Percentiles rank a stretch among this genome's conserved stretches.
These are phyloP conservation scores for Colletotrichum phormii DNA, from an alignment of 2,329 filamentous ascomycete species.

Conservation along the genomic window DNA sequence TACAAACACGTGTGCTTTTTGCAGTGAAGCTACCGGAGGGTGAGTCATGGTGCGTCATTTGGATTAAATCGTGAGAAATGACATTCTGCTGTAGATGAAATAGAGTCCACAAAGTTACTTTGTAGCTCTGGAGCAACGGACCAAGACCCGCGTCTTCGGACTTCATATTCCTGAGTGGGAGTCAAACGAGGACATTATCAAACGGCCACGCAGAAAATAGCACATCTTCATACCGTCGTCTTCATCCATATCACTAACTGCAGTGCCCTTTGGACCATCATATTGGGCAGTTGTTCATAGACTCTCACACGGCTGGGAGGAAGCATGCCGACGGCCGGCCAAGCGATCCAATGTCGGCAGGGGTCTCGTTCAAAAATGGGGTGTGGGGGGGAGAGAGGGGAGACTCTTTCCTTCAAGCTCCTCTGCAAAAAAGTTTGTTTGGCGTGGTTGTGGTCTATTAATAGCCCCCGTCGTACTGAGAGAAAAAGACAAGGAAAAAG, in stretches of 20 bases:
- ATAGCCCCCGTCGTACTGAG: slow-evolving; percentile 10
- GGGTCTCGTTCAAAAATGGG: not conserved
- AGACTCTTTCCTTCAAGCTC: slow-evolving; percentile 4
- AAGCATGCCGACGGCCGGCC: not conserved
- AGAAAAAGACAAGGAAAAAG: not conserved
- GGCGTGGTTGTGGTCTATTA: slow-evolving; percentile 15
- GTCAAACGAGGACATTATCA: not conserved
- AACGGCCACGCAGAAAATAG: not conserved
- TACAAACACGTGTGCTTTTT: not conserved
- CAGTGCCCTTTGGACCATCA: not conserved
- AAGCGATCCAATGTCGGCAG: slow-evolving; percentile 1
- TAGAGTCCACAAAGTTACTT: not conserved
- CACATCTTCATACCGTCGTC: not conserved
- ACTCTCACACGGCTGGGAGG: not conserved
- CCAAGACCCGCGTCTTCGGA: not conserved
- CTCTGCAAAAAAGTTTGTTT: slow-evolving; percentile 15
- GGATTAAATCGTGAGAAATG: not conserved
- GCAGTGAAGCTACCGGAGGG: not conserved
- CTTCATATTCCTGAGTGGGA: not conserved
- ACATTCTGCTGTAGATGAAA: not conserved
- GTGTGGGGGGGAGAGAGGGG: not conserved
- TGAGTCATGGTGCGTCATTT: slow-evolving; percentile 30
- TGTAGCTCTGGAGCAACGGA: not conserved
- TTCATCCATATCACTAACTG: not conserved
- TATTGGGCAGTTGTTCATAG: not conserved